Evolutionary conservation across 2,329 filamentous ascomycete genomes (phyloP).

Genomic region (Hypoxylon sp.): DNA sequence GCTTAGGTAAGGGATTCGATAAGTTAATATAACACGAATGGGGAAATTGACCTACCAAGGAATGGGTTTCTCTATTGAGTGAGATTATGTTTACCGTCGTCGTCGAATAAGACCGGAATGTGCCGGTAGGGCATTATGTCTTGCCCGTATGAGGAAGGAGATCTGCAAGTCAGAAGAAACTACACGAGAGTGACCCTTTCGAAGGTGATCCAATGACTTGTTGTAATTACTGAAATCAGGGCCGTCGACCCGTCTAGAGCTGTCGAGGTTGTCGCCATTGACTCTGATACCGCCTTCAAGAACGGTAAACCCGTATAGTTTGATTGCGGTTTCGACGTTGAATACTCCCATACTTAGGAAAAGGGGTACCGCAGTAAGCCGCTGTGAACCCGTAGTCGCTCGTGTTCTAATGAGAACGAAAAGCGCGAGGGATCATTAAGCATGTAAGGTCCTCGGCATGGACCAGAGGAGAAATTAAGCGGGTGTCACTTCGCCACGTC

Average conservation of each 20-base stretch:
- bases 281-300: constrained; percentile 11
- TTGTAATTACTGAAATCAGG: constrained; percentile 24
- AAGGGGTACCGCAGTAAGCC: constrained; percentile 9
- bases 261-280: constrained; percentile 19
- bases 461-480: constrained; percentile 14
- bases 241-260: constrained; percentile 26
- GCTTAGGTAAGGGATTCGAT: constrained; percentile 27
- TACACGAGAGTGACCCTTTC: constrained; percentile 19
- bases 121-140: constrained; percentile 39
- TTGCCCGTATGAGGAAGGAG: constrained; percentile 38
- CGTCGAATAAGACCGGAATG: constrained; percentile 38
- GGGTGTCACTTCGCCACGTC: constrained; percentile 36
- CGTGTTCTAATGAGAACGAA: constrained; percentile 30
- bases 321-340: constrained; percentile 12
- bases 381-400: constrained; percentile 15
- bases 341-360: constrained; percentile 17
- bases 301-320: constrained; percentile 9
- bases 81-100: constrained; percentile 30
- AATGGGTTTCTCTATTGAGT: constrained; percentile 30
- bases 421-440: constrained; percentile 1
- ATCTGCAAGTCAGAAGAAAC: constrained; percentile 36
- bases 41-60: constrained; percentile 25
- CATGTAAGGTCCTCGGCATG: constrained; percentile 13
- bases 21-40: constrained; percentile 16
- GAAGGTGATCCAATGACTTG: constrained; percentile 34